phyloP scores from a whole-genome alignment of 352 stramenopile genomes.

The Blastocystis sp. region DNA sequence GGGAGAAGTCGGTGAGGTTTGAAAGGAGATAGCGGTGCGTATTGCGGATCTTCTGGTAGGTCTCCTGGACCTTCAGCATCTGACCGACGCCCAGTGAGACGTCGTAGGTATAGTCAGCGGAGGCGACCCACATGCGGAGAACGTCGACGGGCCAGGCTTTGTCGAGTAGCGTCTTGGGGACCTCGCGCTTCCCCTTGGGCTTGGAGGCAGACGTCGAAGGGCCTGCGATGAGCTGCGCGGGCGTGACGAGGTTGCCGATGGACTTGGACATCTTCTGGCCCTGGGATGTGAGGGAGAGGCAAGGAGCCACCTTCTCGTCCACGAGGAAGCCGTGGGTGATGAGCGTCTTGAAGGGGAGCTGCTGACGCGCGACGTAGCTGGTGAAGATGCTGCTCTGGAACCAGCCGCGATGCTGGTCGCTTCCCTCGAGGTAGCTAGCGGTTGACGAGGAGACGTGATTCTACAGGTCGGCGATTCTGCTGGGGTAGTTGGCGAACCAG shows the following conservation, averaged over 20 bases:
- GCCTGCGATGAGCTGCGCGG: constrained; percentile 84
- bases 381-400: constrained; percentile 95
- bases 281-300: constrained; percentile 60
- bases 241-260: constrained; percentile 86
- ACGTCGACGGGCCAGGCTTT: constrained; percentile 71
- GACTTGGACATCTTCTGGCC: constrained; percentile 98
- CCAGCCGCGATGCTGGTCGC: constrained; percentile 92
- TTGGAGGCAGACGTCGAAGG: constrained; percentile 69
- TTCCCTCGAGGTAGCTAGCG: constrained; percentile 61
- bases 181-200: constrained; percentile 61
- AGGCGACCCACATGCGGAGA: constrained; percentile 88
- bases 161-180: constrained; percentile 59
- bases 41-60: constrained; percentile 82
- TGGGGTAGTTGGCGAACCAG: constrained; percentile 68
- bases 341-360: constrained; percentile 83
- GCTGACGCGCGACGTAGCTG: constrained; percentile 59
- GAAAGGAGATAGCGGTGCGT: constrained; percentile 84
- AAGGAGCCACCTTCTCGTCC: constrained; percentile 70
- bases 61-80: constrained; percentile 74
- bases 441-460: constrained; percentile 60
- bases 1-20: constrained; percentile 25
- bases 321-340: constrained; percentile 95
- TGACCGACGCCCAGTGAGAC: constrained; percentile 81
- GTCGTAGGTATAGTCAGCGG: constrained; percentile 88
- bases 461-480: constrained; percentile 84